Percentiles rank a stretch among this genome's conserved stretches.
phyloP scores from a whole-genome alignment of 768 basidiomycete genomes.

The Pluteus cervinus region DNA sequence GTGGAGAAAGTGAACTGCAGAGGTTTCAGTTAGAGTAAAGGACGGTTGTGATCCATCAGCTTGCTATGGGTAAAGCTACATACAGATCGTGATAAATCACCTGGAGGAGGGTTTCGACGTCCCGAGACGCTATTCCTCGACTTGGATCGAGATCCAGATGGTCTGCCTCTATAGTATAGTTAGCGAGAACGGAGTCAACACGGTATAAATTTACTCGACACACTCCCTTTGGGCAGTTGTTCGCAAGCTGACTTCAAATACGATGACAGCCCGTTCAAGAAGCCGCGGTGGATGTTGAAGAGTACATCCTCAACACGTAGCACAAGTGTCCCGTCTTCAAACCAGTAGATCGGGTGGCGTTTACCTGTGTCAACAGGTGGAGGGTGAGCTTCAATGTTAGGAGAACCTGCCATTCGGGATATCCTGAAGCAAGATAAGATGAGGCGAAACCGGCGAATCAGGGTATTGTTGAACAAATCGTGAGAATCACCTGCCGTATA shows the following conservation, averaged over 20 bases:
- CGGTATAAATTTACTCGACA: no score
- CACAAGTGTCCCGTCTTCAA: conserved; percentile 58
- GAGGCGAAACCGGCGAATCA: no score
- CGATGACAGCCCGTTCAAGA: conserved; percentile 48
- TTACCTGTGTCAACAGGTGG: no score
- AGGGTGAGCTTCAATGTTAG: no score
- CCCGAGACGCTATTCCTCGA: conserved; percentile 31
- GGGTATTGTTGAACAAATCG: no score
- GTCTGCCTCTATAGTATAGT: conserved; percentile 4
- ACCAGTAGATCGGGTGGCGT: conserved; percentile 61
- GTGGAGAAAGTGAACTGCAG: conserved; percentile 38
- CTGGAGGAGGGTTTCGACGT: conserved; percentile 52
- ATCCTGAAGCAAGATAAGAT: no score
- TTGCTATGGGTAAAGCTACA: conserved; percentile 20
- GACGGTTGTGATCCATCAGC: neutral
- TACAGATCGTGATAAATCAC: conserved; percentile 67
- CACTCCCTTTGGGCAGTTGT: no score
- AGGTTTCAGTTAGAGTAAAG: conserved; percentile 5
- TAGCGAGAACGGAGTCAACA: no score
- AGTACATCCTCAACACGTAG: conserved; percentile 35
- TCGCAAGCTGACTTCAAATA: no score
- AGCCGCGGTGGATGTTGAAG: conserved; percentile 52
- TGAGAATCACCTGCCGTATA: no score
- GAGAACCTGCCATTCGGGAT: no score
- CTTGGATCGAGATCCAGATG: conserved; percentile 29